phyloP scores from a whole-genome alignment of 2,329 filamentous ascomycete species.

The Simplicillium sp. region DNA sequence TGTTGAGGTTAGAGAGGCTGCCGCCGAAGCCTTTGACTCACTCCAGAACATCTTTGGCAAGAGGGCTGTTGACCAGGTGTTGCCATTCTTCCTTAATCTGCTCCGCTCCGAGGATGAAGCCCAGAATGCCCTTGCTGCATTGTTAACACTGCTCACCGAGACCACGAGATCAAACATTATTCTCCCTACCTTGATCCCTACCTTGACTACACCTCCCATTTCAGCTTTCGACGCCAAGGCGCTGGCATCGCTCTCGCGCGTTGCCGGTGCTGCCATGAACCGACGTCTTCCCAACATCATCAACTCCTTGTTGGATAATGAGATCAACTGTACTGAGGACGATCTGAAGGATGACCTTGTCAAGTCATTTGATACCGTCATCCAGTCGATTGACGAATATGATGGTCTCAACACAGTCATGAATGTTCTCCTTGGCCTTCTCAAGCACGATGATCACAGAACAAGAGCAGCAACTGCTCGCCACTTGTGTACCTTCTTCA shows the following conservation, averaged over 20 bases:
- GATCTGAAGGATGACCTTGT: constrained; percentile 63
- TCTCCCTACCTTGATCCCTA: constrained; percentile 89
- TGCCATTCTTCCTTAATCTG: constrained; percentile 86
- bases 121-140: constrained; percentile 83
- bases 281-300: constrained; percentile 81
- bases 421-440: constrained; percentile 79
- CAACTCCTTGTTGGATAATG: constrained; percentile 89
- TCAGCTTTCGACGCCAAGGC: constrained; percentile 92
- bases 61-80: constrained; percentile 86
- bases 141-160: constrained; percentile 90
- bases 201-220: constrained; percentile 81
- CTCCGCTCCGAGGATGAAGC: constrained; percentile 78
- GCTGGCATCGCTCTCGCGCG: constrained; percentile 83
- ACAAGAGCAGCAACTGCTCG: constrained; percentile 69
- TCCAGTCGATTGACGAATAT: constrained; percentile 88
- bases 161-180: constrained; percentile 92
- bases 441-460: constrained; percentile 88
- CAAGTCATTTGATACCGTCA: constrained; percentile 75
- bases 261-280: constrained; percentile 85
- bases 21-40: constrained; percentile 93
- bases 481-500: constrained; percentile 82
- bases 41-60: constrained; percentile 91
- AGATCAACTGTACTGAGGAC: constrained; percentile 70
- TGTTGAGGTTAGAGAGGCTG: constrained; percentile 84
- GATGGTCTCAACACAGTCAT: constrained; percentile 94